Evolutionary conservation across 2,329 filamentous ascomycete genomes (phyloP).

Genomic region (Neonectria neomacrospora): DNA sequence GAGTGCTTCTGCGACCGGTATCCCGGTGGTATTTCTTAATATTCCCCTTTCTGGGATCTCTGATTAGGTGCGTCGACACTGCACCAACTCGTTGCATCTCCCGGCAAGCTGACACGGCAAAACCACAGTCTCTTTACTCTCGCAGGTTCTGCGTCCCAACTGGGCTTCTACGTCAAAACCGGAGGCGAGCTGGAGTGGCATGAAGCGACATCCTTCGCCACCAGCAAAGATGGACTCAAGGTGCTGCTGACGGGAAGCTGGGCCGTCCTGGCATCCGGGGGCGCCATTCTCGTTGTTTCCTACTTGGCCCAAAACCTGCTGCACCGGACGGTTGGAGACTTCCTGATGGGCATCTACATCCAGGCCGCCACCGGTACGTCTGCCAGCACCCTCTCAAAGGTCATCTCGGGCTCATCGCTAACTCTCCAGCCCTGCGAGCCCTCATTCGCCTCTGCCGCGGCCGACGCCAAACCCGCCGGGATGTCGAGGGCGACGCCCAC

Average conservation of each 20-base stretch:
- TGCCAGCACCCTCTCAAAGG: neutral
- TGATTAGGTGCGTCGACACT: constrained; percentile 43
- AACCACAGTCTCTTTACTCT: constrained; percentile 41
- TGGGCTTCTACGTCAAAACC: constrained; percentile 47
- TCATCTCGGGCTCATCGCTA: neutral
- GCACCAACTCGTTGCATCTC: neutral
- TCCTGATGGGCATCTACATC: constrained; percentile 30
- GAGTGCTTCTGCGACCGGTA: constrained; percentile 42
- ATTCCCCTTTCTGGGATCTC: constrained; percentile 34
- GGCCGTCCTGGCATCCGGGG: constrained; percentile 39
- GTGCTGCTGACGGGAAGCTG: constrained; percentile 47
- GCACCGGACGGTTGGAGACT: constrained; percentile 37
- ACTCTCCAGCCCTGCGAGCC: neutral
- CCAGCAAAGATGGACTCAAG: constrained; percentile 47
- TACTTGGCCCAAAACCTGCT: constrained; percentile 40
- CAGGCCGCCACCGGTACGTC: constrained; percentile 30
- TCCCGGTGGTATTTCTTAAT: constrained; percentile 36
- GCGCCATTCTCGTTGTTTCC: constrained; percentile 38
- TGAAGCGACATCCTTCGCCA: constrained; percentile 46
- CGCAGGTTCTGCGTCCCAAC: constrained; percentile 46
- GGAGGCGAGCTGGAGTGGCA: constrained; percentile 49
- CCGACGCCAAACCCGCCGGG: neutral
- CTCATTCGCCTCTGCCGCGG: constrained; percentile 13
- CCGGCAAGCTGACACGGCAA: neutral
- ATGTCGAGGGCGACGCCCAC: constrained; percentile 3